These are phyloP conservation scores for Fusarium sp. DNA, from an alignment of 2,329 filamentous ascomycete genomes.

Conservation along the genomic window DNA sequence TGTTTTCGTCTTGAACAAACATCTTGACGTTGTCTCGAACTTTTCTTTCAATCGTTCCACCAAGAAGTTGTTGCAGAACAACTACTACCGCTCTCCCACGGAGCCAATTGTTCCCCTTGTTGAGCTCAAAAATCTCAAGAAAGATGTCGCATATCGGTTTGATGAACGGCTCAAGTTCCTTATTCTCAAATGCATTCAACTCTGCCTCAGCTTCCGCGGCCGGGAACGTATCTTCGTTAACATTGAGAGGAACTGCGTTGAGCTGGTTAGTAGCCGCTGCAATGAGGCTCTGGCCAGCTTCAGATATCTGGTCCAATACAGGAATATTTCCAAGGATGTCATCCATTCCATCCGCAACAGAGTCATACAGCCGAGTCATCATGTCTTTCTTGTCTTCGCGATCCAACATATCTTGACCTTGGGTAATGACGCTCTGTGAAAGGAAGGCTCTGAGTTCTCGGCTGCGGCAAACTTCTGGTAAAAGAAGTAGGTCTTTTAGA, in stretches of 20 bases:
- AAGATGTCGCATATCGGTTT: conserved; percentile 99
- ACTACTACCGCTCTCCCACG: conserved; percentile 95
- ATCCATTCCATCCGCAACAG: conserved; percentile 97
- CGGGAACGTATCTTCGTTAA: conserved; percentile 59
- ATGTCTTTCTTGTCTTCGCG: conserved; percentile 81
- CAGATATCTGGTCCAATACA: conserved; percentile 91
- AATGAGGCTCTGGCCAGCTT: conserved; percentile 90
- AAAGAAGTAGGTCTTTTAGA: conserved; percentile 78
- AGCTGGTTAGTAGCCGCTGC: conserved; percentile 76
- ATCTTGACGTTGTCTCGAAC: conserved; percentile 84
- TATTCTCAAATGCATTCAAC: conserved; percentile 89
- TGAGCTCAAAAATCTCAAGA: conserved; percentile 92
- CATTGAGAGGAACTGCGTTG: conserved; percentile 62
- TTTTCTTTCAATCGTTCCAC: conserved; percentile 95
- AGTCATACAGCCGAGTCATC: conserved; percentile 94
- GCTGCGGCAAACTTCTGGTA: conserved; percentile 94
- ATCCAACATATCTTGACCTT: conserved; percentile 64
- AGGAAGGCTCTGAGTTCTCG: conserved; percentile 91
- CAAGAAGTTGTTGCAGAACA: conserved; percentile 92
- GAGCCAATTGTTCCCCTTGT: conserved; percentile 96
- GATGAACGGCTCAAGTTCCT: conserved; percentile 91
- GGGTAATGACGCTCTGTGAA: conserved; percentile 83
- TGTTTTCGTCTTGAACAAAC: conserved; percentile 78
- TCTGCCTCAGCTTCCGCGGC: conserved; percentile 90
- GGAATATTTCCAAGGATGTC: conserved; percentile 97